Conservation (phyloP, 148 eudicot genomes). For the Rhododendron mucronatum region DNA sequence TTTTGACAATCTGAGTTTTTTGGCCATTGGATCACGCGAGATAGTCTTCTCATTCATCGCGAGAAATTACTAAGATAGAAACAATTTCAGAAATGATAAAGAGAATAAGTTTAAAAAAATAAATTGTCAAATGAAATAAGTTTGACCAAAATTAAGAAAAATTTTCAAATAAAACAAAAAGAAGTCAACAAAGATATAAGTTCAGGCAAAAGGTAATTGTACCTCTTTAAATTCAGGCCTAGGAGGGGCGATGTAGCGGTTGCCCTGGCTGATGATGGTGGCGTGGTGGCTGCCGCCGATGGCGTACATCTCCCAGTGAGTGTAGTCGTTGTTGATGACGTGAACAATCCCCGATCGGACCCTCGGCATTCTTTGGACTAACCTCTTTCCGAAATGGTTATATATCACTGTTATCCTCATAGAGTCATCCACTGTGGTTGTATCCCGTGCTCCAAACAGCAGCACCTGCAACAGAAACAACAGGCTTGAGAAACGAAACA, state of each 20-base stretch:
- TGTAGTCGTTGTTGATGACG: constrained; percentile 55
- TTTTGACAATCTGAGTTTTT: too few relatives aligned
- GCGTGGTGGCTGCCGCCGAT: constrained; percentile 51
- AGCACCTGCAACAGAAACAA: constrained; percentile 29
- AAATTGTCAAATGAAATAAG: too few relatives aligned
- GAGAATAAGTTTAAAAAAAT: too few relatives aligned
- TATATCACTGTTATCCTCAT: constrained; percentile 52
- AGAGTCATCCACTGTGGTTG: background rate
- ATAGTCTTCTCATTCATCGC: too few relatives aligned
- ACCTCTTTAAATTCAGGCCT: constrained; percentile 4
- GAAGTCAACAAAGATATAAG: too few relatives aligned
- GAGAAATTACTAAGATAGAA: too few relatives aligned
- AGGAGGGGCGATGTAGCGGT: constrained; percentile 24
- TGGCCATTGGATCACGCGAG: too few relatives aligned
- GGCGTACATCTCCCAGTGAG: constrained; percentile 56
- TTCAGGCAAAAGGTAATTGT: background rate
- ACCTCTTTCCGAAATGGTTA: constrained; percentile 52
- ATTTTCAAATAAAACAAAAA: too few relatives aligned
- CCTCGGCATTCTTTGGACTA: constrained; percentile 59
- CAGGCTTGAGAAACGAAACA: too few relatives aligned
- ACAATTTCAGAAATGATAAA: too few relatives aligned
- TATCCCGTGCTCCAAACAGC: constrained; percentile 37
- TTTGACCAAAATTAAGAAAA: background rate
- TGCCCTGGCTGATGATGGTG: constrained; percentile 48
- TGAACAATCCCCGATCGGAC: constrained; percentile 40